Percentiles rank a stretch among this genome's conserved stretches.
phyloP scores from a whole-genome alignment of 2,329 filamentous ascomycete species.

The Cryoendolithus antarcticus region DNA sequence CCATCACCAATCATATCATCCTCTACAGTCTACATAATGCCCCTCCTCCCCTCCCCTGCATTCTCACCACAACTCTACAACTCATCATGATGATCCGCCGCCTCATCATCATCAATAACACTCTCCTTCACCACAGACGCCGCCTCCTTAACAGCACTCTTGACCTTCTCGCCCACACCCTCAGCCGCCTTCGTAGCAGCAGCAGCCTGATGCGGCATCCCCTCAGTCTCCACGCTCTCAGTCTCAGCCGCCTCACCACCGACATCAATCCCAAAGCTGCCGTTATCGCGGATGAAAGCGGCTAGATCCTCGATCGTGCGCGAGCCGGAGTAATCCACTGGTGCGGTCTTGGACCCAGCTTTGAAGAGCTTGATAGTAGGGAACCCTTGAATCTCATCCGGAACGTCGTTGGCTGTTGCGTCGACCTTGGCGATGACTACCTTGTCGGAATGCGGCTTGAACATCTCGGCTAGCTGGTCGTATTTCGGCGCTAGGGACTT shows the following conservation, averaged over 20 bases:
- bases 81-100: slow-evolving; percentile 52
- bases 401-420: slow-evolving; percentile 89
- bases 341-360: slow-evolving; percentile 73
- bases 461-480: slow-evolving; percentile 49
- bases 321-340: slow-evolving; percentile 75
- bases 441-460: slow-evolving; percentile 41
- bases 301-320: slow-evolving; percentile 86
- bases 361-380: slow-evolving; percentile 98
- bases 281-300: slow-evolving; percentile 88
- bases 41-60: too few relatives aligned
- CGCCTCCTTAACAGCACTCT: slow-evolving; percentile 26
- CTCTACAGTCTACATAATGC: too few relatives aligned
- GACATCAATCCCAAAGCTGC: slow-evolving; percentile 65
- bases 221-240: slow-evolving; percentile 33
- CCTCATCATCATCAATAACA: slow-evolving; percentile 22
- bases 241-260: slow-evolving; percentile 40
- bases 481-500: slow-evolving; percentile 58
- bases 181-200: slow-evolving; percentile 21
- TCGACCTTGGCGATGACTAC: slow-evolving; percentile 79
- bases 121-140: slow-evolving; percentile 21
- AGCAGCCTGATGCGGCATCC: slow-evolving; percentile 33
- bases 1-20: too few relatives aligned
- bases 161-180: slow-evolving; percentile 7
- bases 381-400: slow-evolving; percentile 94
- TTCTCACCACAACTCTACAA: slow-evolving; percentile 42